Evolutionary conservation across 306 rosid genomes (phyloP), one percentile per base, ranked within the genome.

Genomic region (Macrotyloma uniflorum): DNA sequence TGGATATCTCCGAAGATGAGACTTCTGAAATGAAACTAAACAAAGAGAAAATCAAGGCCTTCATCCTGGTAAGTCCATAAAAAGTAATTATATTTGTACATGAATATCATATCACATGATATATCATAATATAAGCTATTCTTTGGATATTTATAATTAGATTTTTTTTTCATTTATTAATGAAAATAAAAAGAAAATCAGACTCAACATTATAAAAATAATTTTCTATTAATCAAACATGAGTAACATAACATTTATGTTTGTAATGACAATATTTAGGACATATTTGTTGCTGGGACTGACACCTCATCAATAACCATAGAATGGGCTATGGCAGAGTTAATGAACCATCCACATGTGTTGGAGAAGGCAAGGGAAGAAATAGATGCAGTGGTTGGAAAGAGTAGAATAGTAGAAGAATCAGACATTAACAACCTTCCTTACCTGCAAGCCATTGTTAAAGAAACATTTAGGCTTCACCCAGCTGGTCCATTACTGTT

Each of bases 251-350:
- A 61, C 13, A 5, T 24, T 8, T 47, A 19, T 30, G 24, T 16
- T 26, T 28, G 9, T n/a, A 1, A 32, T 22, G 43, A 14, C 28
- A 57, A 67, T 12, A 40, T 38, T 42, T 80, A 89, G 92, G 85
- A 91, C 26, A 74, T 91, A 70, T 83, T 89, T 63, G 77, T 63
- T 12, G 96, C 85, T 36, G 93, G 96, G 15, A 91, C 91, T 2
- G 90, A 87, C 76, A 65, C 93, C 4, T 71, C 91, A 1, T 84
- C 94, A 1, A 15, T 82, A 3, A 89, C 90, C 1, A 77, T 74
- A 26, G 92, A 89, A 79, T 91, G 94, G 97, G 91, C 86, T 33
- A n/a, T 86, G 33, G 86, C 97, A 75, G 91, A 91, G 87, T 81
- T 91, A 18, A 85, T 88, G 22, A 89, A 84, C 86, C 69, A 88